These are phyloP conservation scores for Microsporum audouinii DNA, from an alignment of 2,329 filamentous ascomycete genomes.

Conservation along the genomic window DNA sequence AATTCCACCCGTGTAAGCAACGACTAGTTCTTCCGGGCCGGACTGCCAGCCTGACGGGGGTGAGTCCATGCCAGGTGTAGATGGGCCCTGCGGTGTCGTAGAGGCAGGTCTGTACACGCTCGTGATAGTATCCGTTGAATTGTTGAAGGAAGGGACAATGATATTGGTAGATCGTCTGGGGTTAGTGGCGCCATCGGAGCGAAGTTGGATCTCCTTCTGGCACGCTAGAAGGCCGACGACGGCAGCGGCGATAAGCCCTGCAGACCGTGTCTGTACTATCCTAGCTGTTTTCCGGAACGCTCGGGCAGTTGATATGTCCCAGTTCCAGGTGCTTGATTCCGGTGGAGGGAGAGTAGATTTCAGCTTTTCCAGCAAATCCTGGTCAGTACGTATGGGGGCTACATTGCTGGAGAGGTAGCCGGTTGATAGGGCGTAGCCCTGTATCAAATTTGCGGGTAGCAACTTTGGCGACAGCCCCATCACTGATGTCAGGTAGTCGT, in stretches of 20 bases:
- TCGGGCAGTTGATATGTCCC: slow-evolving; percentile 50
- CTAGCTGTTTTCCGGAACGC: slow-evolving; percentile 56
- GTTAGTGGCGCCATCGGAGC: slow-evolving; percentile 29
- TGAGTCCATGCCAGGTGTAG: slow-evolving; percentile 5
- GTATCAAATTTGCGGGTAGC: slow-evolving; percentile 46
- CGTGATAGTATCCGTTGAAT: slow-evolving; percentile 18
- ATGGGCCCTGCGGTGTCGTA: neutral
- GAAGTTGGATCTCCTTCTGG: slow-evolving; percentile 51
- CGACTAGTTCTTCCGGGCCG: slow-evolving; percentile 51
- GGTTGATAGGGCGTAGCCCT: slow-evolving; percentile 55
- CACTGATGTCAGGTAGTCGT: slow-evolving; percentile 50
- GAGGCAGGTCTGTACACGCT: slow-evolving; percentile 9
- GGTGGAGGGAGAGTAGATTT: slow-evolving; percentile 44
- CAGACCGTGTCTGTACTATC: slow-evolving; percentile 59
- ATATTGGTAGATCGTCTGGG: slow-evolving; percentile 19
- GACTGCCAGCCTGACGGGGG: slow-evolving; percentile 34
- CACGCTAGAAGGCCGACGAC: slow-evolving; percentile 58
- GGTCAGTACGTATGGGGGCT: slow-evolving; percentile 42
- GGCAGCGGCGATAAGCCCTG: slow-evolving; percentile 61
- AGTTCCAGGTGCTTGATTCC: slow-evolving; percentile 42
- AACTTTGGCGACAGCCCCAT: slow-evolving; percentile 26
- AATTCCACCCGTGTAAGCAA: slow-evolving; percentile 65
- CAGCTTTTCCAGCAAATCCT: slow-evolving; percentile 36
- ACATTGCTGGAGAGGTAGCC: slow-evolving; percentile 61
- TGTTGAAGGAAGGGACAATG: slow-evolving; percentile 14